Evolutionary conservation across 2,329 filamentous ascomycete genomes (phyloP).

Genomic region (Chalaropsis ovoidea): DNA sequence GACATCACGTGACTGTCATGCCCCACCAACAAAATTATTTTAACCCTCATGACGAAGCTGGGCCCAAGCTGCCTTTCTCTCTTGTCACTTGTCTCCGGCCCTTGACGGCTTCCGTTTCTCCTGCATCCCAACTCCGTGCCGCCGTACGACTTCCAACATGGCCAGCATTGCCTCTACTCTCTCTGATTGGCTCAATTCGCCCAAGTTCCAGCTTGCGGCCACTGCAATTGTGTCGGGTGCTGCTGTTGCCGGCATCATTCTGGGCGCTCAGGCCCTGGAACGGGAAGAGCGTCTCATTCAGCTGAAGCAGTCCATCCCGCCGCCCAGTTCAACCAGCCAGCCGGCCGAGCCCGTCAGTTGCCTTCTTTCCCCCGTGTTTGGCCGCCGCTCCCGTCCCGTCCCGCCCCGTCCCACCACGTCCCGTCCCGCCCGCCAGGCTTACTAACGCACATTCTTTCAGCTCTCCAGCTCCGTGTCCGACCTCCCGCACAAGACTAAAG

Average conservation of each 20-base stretch:
- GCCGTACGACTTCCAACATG: not conserved
- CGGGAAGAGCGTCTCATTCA: conserved; percentile 44
- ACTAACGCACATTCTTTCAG: conserved; percentile 33
- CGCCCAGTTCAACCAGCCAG: conserved; percentile 27
- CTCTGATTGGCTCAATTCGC: conserved; percentile 30
- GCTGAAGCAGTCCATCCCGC: conserved; percentile 52
- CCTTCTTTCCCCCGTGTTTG: not conserved
- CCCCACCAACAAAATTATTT: conserved; percentile 1
- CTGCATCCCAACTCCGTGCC: not conserved
- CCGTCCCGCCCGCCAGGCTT: not conserved
- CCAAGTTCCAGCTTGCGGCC: conserved; percentile 53
- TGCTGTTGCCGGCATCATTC: conserved; percentile 48
- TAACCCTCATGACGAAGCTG: conserved; percentile 1
- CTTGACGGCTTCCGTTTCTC: not conserved
- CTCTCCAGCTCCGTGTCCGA: conserved; percentile 52
- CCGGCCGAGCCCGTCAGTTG: conserved; percentile 24
- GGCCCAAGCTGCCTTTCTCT: conserved; percentile 22
- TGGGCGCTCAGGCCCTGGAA: conserved; percentile 53
- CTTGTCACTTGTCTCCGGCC: not conserved
- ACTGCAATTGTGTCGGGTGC: conserved; percentile 59
- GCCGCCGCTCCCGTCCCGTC: too few relatives aligned
- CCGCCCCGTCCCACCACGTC: too few relatives aligned
- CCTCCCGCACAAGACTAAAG: conserved; percentile 43
- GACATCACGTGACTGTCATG: not conserved
- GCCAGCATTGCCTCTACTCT: conserved; percentile 24